Evolutionary conservation across 1,139 yeast genomes (phyloP).

Genomic region (Suhomyces coccinellae): DNA sequence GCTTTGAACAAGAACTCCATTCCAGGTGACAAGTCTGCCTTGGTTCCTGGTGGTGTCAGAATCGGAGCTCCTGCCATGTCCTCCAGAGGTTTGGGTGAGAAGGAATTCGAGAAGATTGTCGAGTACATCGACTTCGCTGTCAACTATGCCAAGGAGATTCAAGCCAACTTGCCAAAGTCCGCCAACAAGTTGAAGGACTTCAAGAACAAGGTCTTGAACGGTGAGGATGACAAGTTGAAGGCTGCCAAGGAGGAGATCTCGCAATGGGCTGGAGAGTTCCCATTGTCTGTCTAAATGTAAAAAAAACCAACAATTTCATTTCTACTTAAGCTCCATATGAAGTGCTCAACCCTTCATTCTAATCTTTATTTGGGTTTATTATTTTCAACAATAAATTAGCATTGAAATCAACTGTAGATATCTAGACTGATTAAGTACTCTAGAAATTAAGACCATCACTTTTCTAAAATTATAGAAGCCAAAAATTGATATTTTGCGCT

Average conservation of each 20-base stretch:
- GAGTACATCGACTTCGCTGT: conserved; percentile 83
- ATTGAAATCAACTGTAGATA: background rate
- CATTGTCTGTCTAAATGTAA: conserved; percentile 66
- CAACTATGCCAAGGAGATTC: conserved; percentile 72
- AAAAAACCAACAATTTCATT: conserved; percentile 7
- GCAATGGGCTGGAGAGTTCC: conserved; percentile 92
- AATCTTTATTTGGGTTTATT: conserved; percentile 12
- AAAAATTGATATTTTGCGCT: no score
- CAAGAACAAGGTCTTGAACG: conserved; percentile 74
- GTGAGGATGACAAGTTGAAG: conserved; percentile 62
- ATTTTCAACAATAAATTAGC: conserved; percentile 13
- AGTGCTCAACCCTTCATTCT: conserved; percentile 13
- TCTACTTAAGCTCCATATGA: conserved; percentile 8
- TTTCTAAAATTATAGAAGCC: no score
- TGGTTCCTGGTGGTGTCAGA: conserved; percentile 97
- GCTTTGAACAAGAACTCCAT: conserved; percentile 97
- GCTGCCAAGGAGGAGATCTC: conserved; percentile 76
- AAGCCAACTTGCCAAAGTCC: conserved; percentile 73
- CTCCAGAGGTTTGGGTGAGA: conserved; percentile 90
- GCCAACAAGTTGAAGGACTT: conserved; percentile 94
- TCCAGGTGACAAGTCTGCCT: conserved; percentile 97
- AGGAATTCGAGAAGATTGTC: conserved; percentile 82
- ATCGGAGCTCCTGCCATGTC: conserved; percentile 99
- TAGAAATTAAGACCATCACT: no score
- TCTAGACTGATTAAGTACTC: background rate